Conservation (phyloP, 345 rosid species). For the Anacardium occidentale region DNA sequence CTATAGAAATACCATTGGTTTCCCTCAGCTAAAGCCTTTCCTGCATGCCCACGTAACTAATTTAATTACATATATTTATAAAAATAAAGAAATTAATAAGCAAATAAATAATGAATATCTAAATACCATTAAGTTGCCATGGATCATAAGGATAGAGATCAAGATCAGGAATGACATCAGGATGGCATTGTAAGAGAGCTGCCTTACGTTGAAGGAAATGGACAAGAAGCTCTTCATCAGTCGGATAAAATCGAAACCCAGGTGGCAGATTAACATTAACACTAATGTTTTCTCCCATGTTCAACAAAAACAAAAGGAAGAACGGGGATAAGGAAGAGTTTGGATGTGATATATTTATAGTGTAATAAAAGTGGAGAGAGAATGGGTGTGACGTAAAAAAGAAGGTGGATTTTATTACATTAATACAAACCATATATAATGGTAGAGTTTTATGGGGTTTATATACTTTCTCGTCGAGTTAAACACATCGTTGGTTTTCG, state of each 20-base stretch:
- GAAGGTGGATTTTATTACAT: conserved; percentile 37
- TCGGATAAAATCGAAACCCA: conserved; percentile 81
- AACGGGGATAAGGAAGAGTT: conserved; percentile 22
- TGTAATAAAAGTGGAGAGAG: conserved; percentile 8
- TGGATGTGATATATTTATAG: conserved; percentile 37
- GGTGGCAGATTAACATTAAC: conserved; percentile 66
- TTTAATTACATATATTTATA: background rate
- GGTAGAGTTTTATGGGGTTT: background rate
- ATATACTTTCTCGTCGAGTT: too few species aligned
- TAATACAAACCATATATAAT: background rate
- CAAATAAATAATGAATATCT: background rate
- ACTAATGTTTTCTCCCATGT: conserved; percentile 41
- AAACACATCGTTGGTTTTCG: too few species aligned
- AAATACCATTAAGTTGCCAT: conserved; percentile 86
- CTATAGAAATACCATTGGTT: conserved; percentile 88
- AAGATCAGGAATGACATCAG: conserved; percentile 95
- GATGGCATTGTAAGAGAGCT: conserved; percentile 80
- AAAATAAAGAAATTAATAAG: background rate
- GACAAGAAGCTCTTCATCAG: conserved; percentile 89
- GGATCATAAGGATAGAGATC: conserved; percentile 84
- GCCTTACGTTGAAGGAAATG: conserved; percentile 95
- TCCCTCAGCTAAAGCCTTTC: conserved; percentile 87
- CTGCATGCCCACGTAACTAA: conserved; percentile 24
- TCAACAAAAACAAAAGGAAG: background rate
- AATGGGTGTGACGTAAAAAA: conserved; percentile 40